These are phyloP conservation scores for Saccharomyces hybrid DNA, from an alignment of 1,139 yeast genomes.

Conservation along the genomic window DNA sequence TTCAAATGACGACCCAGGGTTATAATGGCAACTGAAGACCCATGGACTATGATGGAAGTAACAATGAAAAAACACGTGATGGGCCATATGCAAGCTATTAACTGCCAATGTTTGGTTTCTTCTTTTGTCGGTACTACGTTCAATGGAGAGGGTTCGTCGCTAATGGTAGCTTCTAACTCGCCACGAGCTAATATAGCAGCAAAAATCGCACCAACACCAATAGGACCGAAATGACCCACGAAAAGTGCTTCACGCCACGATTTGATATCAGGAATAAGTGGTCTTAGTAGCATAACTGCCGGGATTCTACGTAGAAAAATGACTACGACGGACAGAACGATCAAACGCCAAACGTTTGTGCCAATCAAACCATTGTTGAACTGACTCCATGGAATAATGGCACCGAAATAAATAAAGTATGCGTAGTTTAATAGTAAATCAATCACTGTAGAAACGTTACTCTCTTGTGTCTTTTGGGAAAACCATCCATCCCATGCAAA, in stretches of 20 bases:
- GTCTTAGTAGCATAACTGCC: slow-evolving; percentile 69
- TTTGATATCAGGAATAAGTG: slow-evolving; percentile 82
- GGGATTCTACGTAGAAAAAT: slow-evolving; percentile 83
- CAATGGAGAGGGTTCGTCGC: slow-evolving; percentile 54
- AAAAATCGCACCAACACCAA: slow-evolving; percentile 95
- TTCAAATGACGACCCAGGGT: slow-evolving; percentile 83
- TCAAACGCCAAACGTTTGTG: slow-evolving; percentile 74
- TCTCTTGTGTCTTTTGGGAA: slow-evolving; percentile 77
- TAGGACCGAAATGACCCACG: slow-evolving; percentile 97
- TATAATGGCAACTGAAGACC: slow-evolving; percentile 92
- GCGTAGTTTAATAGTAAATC: slow-evolving; percentile 78
- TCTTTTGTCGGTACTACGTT: slow-evolving; percentile 45
- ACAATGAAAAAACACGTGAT: slow-evolving; percentile 76
- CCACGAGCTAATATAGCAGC: slow-evolving; percentile 79
- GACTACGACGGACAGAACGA: slow-evolving; percentile 73
- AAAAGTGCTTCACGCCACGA: slow-evolving; percentile 94
- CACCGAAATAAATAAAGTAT: slow-evolving; percentile 87
- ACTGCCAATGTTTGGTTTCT: slow-evolving; percentile 54
- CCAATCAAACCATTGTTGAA: slow-evolving; percentile 65
- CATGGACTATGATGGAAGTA: slow-evolving; percentile 86
- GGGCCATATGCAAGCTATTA: slow-evolving; percentile 83
- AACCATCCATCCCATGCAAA: slow-evolving; percentile 97
- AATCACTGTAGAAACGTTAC: slow-evolving; percentile 87
- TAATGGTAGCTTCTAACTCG: slow-evolving; percentile 54
- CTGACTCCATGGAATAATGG: slow-evolving; percentile 87